Percentiles rank a stretch among this genome's conserved stretches.
Evolutionary conservation across 352 stramenopile genomes (phyloP).

Genomic region (Phytophthora pisi): DNA sequence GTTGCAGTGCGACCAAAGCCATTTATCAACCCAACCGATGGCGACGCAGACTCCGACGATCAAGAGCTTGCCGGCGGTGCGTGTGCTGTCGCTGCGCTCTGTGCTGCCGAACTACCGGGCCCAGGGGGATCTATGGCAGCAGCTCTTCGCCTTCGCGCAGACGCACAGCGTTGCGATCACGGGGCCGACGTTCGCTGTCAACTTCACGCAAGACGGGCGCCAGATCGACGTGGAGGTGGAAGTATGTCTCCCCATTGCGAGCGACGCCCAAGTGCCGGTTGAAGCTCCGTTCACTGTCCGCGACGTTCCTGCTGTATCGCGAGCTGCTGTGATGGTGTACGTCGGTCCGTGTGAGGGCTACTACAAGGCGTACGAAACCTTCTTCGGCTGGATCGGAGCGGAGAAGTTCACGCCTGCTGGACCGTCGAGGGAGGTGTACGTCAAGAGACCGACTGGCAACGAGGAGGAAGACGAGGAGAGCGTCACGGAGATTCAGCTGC

Average conservation of each 20-base stretch:
- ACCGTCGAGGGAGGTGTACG: constrained; percentile 49
- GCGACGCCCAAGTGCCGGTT: constrained; percentile 21
- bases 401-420: constrained; percentile 36
- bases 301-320: constrained; percentile 23
- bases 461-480: constrained; percentile 18
- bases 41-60: constrained; percentile 21
- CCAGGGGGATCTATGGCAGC: constrained; percentile 40
- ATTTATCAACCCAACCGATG: neutral
- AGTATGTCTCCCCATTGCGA: constrained; percentile 49
- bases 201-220: constrained; percentile 44
- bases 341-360: constrained; percentile 36
- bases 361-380: constrained; percentile 32
- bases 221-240: constrained; percentile 57
- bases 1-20: neutral
- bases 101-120: constrained; percentile 43
- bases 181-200: constrained; percentile 46
- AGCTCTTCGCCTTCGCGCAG: constrained; percentile 28
- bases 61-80: constrained; percentile 25
- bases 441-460: constrained; percentile 38
- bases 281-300: constrained; percentile 32
- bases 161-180: constrained; percentile 25
- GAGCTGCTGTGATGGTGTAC: constrained; percentile 44
- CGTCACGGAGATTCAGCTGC: constrained; percentile 43
- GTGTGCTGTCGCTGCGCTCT: constrained; percentile 36
- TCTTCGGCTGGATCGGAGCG: constrained; percentile 45